These are phyloP conservation scores for Monosporascus ibericus DNA, from an alignment of 2,329 filamentous ascomycete genomes.

Conservation along the genomic window DNA sequence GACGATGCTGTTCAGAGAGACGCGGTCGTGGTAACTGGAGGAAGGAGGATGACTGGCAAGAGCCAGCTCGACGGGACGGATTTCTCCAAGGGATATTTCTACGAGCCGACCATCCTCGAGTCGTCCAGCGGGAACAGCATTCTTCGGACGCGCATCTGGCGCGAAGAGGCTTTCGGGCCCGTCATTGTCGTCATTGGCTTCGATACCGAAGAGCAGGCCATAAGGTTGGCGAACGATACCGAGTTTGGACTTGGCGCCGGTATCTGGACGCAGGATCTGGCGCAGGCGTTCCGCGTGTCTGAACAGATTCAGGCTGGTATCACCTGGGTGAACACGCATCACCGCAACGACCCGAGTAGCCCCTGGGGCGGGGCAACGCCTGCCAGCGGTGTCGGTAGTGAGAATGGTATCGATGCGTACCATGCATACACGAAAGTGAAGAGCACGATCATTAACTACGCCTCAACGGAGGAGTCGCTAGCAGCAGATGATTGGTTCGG, in stretches of 20 bases:
- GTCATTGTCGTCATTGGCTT: conserved; percentile 72
- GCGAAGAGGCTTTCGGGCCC: conserved; percentile 78
- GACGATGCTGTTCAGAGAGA: conserved; percentile 52
- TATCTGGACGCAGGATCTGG: conserved; percentile 69
- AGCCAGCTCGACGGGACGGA: conserved; percentile 46
- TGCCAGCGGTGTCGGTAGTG: conserved; percentile 62
- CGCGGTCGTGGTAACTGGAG: conserved; percentile 35
- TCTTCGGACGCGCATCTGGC: conserved; percentile 66
- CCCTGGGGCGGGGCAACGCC: conserved; percentile 62
- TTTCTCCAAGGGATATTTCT: conserved; percentile 63
- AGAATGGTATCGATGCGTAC: conserved; percentile 64
- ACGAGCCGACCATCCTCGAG: conserved; percentile 67
- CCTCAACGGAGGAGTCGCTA: conserved; percentile 43
- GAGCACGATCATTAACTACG: conserved; percentile 66
- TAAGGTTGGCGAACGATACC: conserved; percentile 65
- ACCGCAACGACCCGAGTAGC: conserved; percentile 65
- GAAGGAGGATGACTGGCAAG: conserved; percentile 38
- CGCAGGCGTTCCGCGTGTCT: conserved; percentile 66
- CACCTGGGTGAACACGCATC: conserved; percentile 55
- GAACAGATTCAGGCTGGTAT: conserved; percentile 64
- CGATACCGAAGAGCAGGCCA: conserved; percentile 64
- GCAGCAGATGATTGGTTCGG: conserved; percentile 62
- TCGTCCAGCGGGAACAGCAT: conserved; percentile 51
- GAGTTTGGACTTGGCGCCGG: conserved; percentile 73
- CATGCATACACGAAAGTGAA: conserved; percentile 54